A percentile compares a stretch with the other conserved stretches of the same genome.
These are phyloP conservation scores for Nicotiana undulata DNA, from an alignment of 257 asterid species.

Conservation along the genomic window DNA sequence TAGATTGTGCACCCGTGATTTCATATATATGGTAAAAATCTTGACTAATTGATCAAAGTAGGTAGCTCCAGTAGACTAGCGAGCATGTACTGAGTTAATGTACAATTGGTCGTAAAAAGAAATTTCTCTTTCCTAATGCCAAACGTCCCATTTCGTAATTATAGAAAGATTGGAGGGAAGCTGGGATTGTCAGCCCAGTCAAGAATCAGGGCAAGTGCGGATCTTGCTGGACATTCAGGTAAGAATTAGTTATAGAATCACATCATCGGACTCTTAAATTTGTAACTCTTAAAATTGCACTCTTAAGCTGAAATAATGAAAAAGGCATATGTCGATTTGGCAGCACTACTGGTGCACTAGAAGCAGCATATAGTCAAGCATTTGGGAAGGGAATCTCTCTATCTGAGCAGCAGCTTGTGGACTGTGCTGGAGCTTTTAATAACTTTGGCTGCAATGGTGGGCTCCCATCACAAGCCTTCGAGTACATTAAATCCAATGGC, in stretches of 20 bases:
- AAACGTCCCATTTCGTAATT: slow-evolving; percentile 12
- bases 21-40: too few species aligned
- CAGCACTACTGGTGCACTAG: slow-evolving; percentile 97
- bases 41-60: too few species aligned
- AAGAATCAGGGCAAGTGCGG: slow-evolving; percentile 88
- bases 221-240: slow-evolving; percentile 99
- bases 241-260: slow-evolving; percentile 8
- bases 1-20: too few species aligned
- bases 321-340: background rate
- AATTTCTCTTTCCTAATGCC: background rate
- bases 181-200: slow-evolving; percentile 84
- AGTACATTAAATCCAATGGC: slow-evolving; percentile 81
- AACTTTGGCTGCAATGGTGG: slow-evolving; percentile 95
- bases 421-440: slow-evolving; percentile 89
- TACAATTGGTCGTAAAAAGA: background rate
- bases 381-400: slow-evolving; percentile 66
- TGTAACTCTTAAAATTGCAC: background rate
- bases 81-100: background rate
- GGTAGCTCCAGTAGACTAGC: too few species aligned
- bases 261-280: background rate
- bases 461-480: slow-evolving; percentile 95
- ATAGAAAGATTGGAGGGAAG: slow-evolving; percentile 85
- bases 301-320: background rate
- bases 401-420: slow-evolving; percentile 98
- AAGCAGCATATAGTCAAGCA: slow-evolving; percentile 92